Evolutionary conservation across 2,329 filamentous ascomycete genomes (phyloP), one percentile per base, ranked within the genome.

Genomic region (Thelonectria rubi): DNA sequence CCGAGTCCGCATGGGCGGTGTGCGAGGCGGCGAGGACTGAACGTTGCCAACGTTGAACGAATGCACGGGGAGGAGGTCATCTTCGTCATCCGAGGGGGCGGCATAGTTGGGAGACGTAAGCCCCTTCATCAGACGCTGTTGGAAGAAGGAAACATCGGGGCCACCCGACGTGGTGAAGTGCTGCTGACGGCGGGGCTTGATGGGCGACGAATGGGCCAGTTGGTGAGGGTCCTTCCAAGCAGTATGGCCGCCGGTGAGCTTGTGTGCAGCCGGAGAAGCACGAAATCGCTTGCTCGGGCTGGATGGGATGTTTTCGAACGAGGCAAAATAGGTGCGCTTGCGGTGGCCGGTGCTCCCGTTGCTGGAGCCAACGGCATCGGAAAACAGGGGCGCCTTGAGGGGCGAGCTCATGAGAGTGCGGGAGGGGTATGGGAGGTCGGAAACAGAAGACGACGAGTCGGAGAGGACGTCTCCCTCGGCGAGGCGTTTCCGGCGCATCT

Each of bases 361-460:
- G 78, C 88, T 90, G 51, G 90, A 88, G 58, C 86, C 87, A 69
- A 95, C 79, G 66, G 92, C 90, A 74, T 96, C 93, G 32, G 93
- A 96, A 76, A 95, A 96, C 69, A 95, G 84, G 55, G 92, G 87
- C 15, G 88, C 89, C 73, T 93, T 93, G 73, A 96, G 85, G 53
- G 93, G 92, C 51, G 93, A 96, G 71, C 93, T 96, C 81, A 92
- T 92, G 71, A 96, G 85, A 37, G 86, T 80, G 70, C 84, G 84
- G 50, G 85, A 82, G 30, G 88, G 87, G 73, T 91, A 91, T 60
- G 88, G 88, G 64, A 92, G 84, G 69, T 93, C 92, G 59, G 93
- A 95, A 65, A 91, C 85, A 74, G 88, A 92, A 52, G 92, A 95
- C 3, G 93, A 97, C 24, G 92, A 93, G 79, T 97, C 93, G 67